phyloP scores from a whole-genome alignment of 495 filamentous ascomycete species.

The Tuber microsphaerosporum region DNA sequence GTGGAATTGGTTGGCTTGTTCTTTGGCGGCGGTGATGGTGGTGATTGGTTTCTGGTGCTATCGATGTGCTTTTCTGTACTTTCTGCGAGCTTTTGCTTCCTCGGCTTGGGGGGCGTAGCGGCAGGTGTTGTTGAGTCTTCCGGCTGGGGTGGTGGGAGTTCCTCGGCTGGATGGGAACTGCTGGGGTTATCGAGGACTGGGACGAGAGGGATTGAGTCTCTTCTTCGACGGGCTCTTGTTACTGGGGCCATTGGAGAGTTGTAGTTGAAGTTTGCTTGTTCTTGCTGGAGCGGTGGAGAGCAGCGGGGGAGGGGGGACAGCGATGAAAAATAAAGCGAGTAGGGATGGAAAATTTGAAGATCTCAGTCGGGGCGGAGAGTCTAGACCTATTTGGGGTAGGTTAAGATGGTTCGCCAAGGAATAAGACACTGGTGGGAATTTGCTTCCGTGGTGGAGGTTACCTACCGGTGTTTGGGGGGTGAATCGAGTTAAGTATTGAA shows the following conservation, averaged over 20 bases:
- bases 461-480: background rate
- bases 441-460: background rate
- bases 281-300: background rate
- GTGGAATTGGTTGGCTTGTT: conserved; percentile 5
- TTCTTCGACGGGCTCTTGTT: conserved; percentile 21
- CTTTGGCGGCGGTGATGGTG: background rate
- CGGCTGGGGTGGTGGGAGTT: background rate
- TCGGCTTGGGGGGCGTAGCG: background rate
- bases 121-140: background rate
- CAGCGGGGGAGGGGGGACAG: background rate
- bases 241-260: conserved; percentile 24
- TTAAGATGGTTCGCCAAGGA: background rate
- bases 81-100: background rate
- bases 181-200: background rate
- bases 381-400: conserved; percentile 6
- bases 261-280: background rate
- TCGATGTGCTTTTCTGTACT: background rate
- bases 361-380: background rate
- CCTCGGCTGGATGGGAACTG: background rate
- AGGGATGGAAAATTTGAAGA: background rate
- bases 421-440: background rate
- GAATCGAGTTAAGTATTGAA: background rate
- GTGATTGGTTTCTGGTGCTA: background rate
- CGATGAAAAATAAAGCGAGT: background rate
- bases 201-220: background rate